A percentile compares a stretch with the other conserved stretches of the same genome.
Conservation (phyloP, 495 filamentous ascomycete species). For the Rhypophila decipiens region DNA sequence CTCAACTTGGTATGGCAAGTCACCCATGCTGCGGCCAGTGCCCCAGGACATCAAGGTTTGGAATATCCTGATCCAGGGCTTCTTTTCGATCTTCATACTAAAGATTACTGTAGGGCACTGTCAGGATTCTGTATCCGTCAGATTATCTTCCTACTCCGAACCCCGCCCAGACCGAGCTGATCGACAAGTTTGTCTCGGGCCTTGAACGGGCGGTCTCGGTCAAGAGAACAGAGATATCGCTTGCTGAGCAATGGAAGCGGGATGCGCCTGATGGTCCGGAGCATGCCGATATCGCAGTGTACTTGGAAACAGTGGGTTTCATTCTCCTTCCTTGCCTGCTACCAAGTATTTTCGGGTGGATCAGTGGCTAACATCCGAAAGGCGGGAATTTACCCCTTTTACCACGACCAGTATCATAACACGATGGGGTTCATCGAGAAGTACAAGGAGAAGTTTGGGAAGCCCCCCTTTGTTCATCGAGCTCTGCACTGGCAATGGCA, state of each 20-base stretch:
- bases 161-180: not conserved
- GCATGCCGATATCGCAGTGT: constrained; percentile 1
- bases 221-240: not conserved
- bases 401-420: constrained; percentile 1
- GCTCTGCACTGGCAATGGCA: constrained; percentile 2
- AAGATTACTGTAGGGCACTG: too few relatives aligned
- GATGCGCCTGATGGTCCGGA: constrained; percentile 2
- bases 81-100: too few relatives aligned
- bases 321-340: not conserved
- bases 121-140: not conserved
- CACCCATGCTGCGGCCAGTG: not conserved
- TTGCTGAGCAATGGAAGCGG: constrained; percentile 1
- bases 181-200: constrained; percentile 3
- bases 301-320: constrained; percentile 2
- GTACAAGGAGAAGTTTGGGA: constrained; percentile 2
- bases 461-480: not conserved
- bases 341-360: not conserved
- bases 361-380: not conserved
- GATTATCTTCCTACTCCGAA: constrained; percentile 2
- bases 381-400: constrained; percentile 2
- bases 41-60: too few relatives aligned
- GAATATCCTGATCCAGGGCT: too few relatives aligned
- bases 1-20: constrained; percentile 2
- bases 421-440: not conserved
- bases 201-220: constrained; percentile 1